Evolutionary conservation across 305 asterid genomes (phyloP).

Genomic region (Solanum chacoense): DNA sequence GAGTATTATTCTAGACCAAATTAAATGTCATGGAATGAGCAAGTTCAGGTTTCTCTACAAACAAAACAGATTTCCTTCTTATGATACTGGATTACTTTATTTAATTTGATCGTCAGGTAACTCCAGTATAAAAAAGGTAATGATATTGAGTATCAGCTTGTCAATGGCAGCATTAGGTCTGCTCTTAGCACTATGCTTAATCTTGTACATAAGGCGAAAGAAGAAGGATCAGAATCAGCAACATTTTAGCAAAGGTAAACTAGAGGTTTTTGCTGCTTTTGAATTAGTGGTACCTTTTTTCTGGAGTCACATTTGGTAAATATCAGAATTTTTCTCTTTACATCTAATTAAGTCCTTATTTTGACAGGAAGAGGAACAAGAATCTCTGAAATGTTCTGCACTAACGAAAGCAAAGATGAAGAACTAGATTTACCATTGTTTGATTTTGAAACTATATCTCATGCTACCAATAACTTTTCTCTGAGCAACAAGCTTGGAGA

Average conservation of each 20-base stretch:
- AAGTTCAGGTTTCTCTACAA: neutral
- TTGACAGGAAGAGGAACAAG: neutral
- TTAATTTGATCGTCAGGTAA: neutral
- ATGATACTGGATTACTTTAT: neutral
- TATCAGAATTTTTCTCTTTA: neutral
- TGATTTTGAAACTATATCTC: slow-evolving; percentile 12
- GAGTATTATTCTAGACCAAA: neutral
- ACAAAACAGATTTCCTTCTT: neutral
- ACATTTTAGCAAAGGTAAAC: neutral
- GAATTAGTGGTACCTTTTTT: neutral
- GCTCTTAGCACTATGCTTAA: neutral
- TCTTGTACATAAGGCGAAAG: neutral
- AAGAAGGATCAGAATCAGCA: neutral
- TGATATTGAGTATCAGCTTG: neutral
- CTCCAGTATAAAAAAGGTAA: neutral
- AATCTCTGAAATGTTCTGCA: neutral
- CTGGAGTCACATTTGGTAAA: neutral
- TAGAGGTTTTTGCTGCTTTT: neutral
- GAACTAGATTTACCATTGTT: neutral
- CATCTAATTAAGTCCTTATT: neutral
- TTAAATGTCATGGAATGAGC: neutral
- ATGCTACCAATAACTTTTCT: slow-evolving; percentile 28
- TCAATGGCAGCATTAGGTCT: neutral
- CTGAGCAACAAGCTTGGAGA: slow-evolving; percentile 16
- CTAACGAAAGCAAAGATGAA: neutral